Conservation (phyloP, 768 basidiomycete species). For the Hemileccinum impolitum region DNA sequence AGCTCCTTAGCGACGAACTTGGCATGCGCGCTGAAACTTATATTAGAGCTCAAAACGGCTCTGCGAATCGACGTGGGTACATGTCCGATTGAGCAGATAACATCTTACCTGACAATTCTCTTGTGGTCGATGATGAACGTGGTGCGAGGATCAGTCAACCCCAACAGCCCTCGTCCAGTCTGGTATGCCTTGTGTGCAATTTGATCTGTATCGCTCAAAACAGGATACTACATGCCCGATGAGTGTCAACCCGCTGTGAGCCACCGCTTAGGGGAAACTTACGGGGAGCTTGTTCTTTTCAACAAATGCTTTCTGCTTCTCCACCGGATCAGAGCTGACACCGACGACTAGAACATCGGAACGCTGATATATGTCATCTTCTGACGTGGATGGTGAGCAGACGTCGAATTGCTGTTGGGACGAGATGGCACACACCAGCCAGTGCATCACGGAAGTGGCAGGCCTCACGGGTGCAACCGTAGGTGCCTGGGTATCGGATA, state of each 20-base stretch:
- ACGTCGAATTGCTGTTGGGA: not conserved
- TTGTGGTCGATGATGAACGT: slow-evolving; percentile 76
- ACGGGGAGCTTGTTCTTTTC: slow-evolving; percentile 67
- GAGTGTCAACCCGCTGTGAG: not conserved
- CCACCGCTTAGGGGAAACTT: slow-evolving; percentile 17
- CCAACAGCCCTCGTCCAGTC: slow-evolving; percentile 66
- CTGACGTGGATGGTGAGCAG: slow-evolving; percentile 30
- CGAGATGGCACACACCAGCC: slow-evolving; percentile 41
- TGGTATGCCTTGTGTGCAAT: slow-evolving; percentile 60
- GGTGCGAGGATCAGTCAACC: slow-evolving; percentile 58
- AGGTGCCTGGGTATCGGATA: slow-evolving; percentile 46
- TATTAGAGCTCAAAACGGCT: slow-evolving; percentile 54
- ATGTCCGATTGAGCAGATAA: not conserved
- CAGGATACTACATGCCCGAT: slow-evolving; percentile 54
- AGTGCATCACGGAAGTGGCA: slow-evolving; percentile 81
- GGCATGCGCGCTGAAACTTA: slow-evolving; percentile 63
- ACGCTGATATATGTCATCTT: slow-evolving; percentile 61
- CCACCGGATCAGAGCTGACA: slow-evolving; percentile 67
- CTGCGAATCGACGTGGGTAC: slow-evolving; percentile 30
- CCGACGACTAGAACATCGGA: slow-evolving; percentile 68
- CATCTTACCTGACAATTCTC: slow-evolving; percentile 58
- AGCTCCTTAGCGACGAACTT: slow-evolving; percentile 73
- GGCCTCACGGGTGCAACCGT: slow-evolving; percentile 78
- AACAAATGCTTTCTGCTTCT: slow-evolving; percentile 71
- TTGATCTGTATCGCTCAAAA: slow-evolving; percentile 69